Conservation (phyloP, 225 moss, liverwort and hornwort species). For the Rhytidiadelphus loreus region DNA sequence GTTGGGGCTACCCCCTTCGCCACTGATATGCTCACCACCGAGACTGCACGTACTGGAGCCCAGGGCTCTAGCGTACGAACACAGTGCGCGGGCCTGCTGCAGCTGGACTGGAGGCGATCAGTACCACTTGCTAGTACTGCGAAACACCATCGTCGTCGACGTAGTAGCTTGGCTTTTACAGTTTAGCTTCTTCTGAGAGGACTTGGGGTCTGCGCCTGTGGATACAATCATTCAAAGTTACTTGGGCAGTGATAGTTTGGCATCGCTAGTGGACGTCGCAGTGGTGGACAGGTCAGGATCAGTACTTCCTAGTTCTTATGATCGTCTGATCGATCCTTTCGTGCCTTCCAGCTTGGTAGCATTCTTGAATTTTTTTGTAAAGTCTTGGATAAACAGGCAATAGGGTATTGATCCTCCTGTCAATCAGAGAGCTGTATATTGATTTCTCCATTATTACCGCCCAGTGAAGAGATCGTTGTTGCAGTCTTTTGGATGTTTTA, state of each 20-base stretch:
- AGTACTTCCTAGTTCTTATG: background rate
- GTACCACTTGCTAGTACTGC: background rate
- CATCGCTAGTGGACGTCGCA: background rate
- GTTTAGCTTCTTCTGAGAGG: background rate
- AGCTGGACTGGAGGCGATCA: background rate
- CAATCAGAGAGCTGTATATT: too few relatives aligned
- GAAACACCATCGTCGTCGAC: background rate
- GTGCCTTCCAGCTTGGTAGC: background rate
- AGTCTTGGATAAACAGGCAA: background rate
- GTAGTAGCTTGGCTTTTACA: background rate
- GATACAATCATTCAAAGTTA: constrained; percentile 4
- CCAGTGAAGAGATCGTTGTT: background rate
- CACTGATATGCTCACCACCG: background rate
- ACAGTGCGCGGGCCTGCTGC: background rate
- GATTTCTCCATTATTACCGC: background rate
- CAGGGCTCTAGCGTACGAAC: background rate
- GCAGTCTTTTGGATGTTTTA: background rate
- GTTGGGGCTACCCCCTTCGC: background rate
- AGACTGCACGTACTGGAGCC: background rate
- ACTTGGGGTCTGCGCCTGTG: background rate
- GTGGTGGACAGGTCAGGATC: background rate
- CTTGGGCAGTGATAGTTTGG: background rate
- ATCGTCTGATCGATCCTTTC: background rate
- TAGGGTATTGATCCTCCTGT: background rate
- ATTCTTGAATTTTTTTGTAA: too few relatives aligned